Base-by-base conservation (phyloP, 495 filamentous ascomycete species). In the Penicillium egyptiacum region DNA sequence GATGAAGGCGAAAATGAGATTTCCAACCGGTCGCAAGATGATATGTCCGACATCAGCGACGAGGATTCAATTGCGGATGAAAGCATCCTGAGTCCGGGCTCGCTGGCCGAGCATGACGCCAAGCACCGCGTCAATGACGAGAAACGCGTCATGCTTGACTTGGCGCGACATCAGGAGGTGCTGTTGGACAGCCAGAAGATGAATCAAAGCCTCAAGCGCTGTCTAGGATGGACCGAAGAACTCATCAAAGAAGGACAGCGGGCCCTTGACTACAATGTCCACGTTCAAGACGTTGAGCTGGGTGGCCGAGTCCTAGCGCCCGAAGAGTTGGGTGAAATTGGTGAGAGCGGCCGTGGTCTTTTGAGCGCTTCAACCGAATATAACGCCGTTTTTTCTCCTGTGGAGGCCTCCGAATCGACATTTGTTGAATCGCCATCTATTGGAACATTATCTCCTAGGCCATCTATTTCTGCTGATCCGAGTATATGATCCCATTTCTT, bases 131-230 rank as follows among this genome's bases (percentile, higher is more conserved):
- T 69, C 4, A 69, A 74, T 26, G 94, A 97, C 61, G 89, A 94
- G 66, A 86, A 86, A 65, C 80, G 88, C 17, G 78, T 96, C 22
- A 80, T 86, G 53, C 74, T 95, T 17, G 94, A 99, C 70, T 80
- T 99, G 12, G 81, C 86, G 6, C 91, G 90, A 65, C 94, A 99
- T 65, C 90, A 91, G 56, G 87, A 92, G 62, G 76, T 98, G 2
- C 81, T 98, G 4, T 72, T 89, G 22, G 92, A 96, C 69, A 92
- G 87, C 55, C 90, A 96, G 65, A 93, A 88, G 70, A 90, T 98
- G 75, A 98, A 98, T 68, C 88, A 94, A 63, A 93, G 89, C 63
- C 77, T 99, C 4, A 92, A 90, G 66, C 81, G 91, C 26, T 99
- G 94, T 68, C 77, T 96, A 22, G 82, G 82, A 22, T 89, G 88